phyloP scores from a whole-genome alignment of 257 asterid genomes.

The Hygrophila difformis region DNA sequence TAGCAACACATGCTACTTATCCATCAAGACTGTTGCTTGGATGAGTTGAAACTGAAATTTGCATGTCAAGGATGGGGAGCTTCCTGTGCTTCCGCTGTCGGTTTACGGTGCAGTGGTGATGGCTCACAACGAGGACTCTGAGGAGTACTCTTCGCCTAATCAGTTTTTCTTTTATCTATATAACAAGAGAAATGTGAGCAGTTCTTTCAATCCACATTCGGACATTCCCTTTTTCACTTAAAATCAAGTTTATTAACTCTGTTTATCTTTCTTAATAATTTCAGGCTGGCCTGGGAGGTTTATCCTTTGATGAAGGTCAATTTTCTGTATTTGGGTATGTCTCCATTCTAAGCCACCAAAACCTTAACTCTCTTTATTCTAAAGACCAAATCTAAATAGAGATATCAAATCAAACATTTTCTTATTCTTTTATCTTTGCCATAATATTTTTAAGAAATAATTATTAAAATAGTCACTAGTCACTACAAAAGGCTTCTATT shows the following conservation, averaged over 20 bases:
- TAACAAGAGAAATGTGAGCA: constrained; percentile 85
- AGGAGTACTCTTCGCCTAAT: constrained; percentile 86
- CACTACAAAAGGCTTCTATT: too few species aligned
- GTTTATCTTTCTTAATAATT: neutral
- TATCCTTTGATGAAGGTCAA: constrained; percentile 93
- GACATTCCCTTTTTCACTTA: too few species aligned
- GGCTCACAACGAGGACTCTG: constrained; percentile 80
- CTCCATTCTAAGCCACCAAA: too few species aligned
- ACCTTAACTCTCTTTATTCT: too few species aligned
- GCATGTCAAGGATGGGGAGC: constrained; percentile 72
- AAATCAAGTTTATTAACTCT: too few species aligned
- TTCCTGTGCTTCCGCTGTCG: constrained; percentile 91
- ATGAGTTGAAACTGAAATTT: constrained; percentile 15
- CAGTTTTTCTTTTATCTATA: constrained; percentile 96
- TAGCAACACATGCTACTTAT: neutral
- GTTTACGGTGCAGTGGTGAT: constrained; percentile 92
- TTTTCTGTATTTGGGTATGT: constrained; percentile 87
- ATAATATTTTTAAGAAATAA: too few species aligned
- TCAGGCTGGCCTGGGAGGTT: constrained; percentile 96
- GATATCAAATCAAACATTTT: too few species aligned
- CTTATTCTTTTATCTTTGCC: too few species aligned
- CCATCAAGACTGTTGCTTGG: constrained; percentile 1
- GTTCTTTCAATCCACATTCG: too few species aligned
- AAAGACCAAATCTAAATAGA: too few species aligned
- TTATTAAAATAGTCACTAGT: too few species aligned